Evolutionary conservation across 768 basidiomycete genomes (phyloP), one percentile per base, ranked within the genome.

Genomic region (Sarcomyxa edulis): DNA sequence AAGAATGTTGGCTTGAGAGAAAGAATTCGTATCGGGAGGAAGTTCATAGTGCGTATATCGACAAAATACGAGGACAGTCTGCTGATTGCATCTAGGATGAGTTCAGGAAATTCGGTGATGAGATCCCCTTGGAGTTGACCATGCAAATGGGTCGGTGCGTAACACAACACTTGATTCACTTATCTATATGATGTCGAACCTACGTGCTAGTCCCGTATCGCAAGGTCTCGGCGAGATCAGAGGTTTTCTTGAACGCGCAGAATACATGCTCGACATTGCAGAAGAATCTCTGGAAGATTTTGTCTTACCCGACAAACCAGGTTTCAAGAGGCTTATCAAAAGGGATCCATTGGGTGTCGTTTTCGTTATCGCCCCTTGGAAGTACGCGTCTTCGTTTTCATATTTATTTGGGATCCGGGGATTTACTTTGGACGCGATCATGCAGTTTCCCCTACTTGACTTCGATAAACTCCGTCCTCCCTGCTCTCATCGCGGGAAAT

Each of bases 341-440:
- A 81, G 89, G 27, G 73, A 71, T 10, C 91, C 96, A 0, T 59
- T 95, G 0, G 96, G 96, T 6, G 83, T 97, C 16, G 77, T 96
- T 1, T 72, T 92, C 31, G 76, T 93, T 34, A 84, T 98, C 46
- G 79, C 87, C 0, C 90, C 93, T 2, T 96, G 92, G 93, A 95
- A 95, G 84, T 89, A 52, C 42, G 83, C 69, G 16, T 18, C n/a
- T 5, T n/a, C n/a, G n/a, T n/a, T n/a, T n/a, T n/a, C n/a, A n/a
- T n/a, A n/a, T n/a, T n/a, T n/a, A n/a, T n/a, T n/a, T n/a, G n/a
- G n/a, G n/a, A n/a, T n/a, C n/a, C n/a, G n/a, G n/a, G n/a, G n/a
- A n/a, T n/a, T n/a, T n/a, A n/a, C n/a, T n/a, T n/a, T n/a, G n/a
- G n/a, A n/a, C n/a, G 9, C 8, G 39, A 15, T 18, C 16, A 18